phyloP scores from a whole-genome alignment of 2,329 filamentous ascomycete genomes.

The Westerdykella aurantiaca region DNA sequence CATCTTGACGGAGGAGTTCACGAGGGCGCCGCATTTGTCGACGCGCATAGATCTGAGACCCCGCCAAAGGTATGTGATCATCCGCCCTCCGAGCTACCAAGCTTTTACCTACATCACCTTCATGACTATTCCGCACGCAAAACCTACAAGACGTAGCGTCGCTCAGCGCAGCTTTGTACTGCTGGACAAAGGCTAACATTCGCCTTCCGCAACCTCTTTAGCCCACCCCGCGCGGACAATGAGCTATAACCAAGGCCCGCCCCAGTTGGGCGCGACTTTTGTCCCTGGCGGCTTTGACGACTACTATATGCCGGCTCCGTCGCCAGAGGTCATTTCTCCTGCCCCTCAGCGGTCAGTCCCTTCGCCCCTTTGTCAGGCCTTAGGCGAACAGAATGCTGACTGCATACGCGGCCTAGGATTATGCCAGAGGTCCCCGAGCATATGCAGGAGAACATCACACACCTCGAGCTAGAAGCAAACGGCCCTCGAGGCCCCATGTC shows the following conservation, averaged over 20 bases:
- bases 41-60: background rate
- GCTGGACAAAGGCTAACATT: slow-evolving; percentile 25
- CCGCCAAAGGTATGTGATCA: slow-evolving; percentile 1
- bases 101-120: slow-evolving; percentile 3
- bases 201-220: slow-evolving; percentile 9
- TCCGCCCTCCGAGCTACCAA: background rate
- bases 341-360: slow-evolving; percentile 60
- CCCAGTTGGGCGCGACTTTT: slow-evolving; percentile 53
- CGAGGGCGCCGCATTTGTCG: too few relatives aligned
- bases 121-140: background rate
- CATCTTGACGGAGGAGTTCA: too few relatives aligned
- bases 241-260: slow-evolving; percentile 34
- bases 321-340: slow-evolving; percentile 61
- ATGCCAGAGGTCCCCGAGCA: slow-evolving; percentile 95
- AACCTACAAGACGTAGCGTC: slow-evolving; percentile 8
- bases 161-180: slow-evolving; percentile 10
- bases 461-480: slow-evolving; percentile 77
- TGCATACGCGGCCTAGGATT: slow-evolving; percentile 53
- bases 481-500: slow-evolving; percentile 34
- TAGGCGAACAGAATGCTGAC: background rate
- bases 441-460: slow-evolving; percentile 90
- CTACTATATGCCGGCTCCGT: slow-evolving; percentile 55
- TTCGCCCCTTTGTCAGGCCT: slow-evolving; percentile 1
- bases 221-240: slow-evolving; percentile 12
- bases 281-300: slow-evolving; percentile 63